A percentile compares a stretch with the other conserved stretches of the same genome.
Conservation (phyloP, 1,139 yeast genomes). For the Lipomyces yarrowii region DNA sequence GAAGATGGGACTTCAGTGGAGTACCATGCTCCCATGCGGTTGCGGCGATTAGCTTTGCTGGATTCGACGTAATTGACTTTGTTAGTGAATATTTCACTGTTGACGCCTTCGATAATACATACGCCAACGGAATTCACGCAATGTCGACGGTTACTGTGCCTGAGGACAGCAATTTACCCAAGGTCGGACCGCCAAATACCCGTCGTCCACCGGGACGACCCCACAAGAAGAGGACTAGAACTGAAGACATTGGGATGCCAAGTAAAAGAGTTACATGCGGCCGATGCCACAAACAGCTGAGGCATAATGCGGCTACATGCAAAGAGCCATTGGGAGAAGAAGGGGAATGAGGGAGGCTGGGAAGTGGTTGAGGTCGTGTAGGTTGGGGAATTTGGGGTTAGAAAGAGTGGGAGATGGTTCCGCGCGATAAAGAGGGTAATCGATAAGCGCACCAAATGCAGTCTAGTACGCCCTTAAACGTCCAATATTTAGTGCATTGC, state of each 20-base stretch:
- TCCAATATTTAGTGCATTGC: background rate
- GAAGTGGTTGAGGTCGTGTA: too few species aligned
- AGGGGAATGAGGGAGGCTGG: background rate
- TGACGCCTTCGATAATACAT: background rate
- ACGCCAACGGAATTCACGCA: background rate
- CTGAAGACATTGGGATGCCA: background rate
- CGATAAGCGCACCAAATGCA: background rate
- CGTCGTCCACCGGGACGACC: background rate
- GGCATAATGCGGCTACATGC: background rate
- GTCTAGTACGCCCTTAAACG: background rate
- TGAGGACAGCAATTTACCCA: background rate
- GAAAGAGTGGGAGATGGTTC: too few species aligned
- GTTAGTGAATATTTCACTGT: background rate
- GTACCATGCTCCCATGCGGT: too few species aligned
- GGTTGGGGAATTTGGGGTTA: too few species aligned
- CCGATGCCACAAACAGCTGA: background rate
- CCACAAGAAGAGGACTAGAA: background rate
- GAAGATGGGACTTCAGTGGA: too few species aligned
- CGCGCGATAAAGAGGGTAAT: too few species aligned
- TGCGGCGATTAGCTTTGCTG: background rate
- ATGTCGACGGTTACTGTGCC: background rate
- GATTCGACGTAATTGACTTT: background rate
- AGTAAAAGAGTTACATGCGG: background rate
- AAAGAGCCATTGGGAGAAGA: background rate
- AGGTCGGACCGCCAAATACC: background rate